Evolutionary conservation across 352 stramenopile genomes (phyloP), one percentile per base, ranked within the genome.

Genomic region (Phytophthora tentaculata): DNA sequence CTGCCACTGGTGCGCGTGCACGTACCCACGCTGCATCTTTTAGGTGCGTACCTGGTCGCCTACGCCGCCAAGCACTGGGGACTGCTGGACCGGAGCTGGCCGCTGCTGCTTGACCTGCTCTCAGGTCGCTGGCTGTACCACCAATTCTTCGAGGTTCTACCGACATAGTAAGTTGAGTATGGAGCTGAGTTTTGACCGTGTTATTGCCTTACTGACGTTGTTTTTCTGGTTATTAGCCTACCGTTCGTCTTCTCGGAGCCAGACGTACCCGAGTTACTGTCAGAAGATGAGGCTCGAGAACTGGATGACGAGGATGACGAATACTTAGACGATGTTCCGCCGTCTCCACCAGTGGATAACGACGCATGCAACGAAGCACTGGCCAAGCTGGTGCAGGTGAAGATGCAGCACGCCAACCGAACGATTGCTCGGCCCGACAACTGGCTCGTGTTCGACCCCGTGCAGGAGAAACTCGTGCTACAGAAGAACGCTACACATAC

Each of bases 391-490:
- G 64, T 88, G 56, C 71, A 91, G 56, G 71, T 89, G 56, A 90
- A 90, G 63, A 70, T 80, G 39, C 69, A 81, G 51, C 73, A 89
- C 48, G 81, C 77, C 2, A 75, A 91, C 55, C 56, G 57, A 19
- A 83, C 60, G 17, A 88, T 93, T 51, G 41, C 71, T 19, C 81
- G 83, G 16, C 81, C 83, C 5, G 85, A 91, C 48, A 74, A 86
- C 41, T 93, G 85, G 85, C 77, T 93, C 32, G 85, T 93, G 67
- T 93, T 90, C 19, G 85, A 93, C 28, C 85, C 85, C 2, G 64
- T 86, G 28, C 67, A 81, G 32, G 76, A 83, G n/a, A 66, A 79
- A 20, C 71, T 93, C 26, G 82, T 91, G 45, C 64, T 83, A 32
- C 81, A 89, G 39, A 91, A 91, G 59, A 60, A 76, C 13, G 51